Evolutionary conservation across 768 basidiomycete genomes (phyloP), one percentile per base, ranked within the genome.

Genomic region (Russula dissimulans): DNA sequence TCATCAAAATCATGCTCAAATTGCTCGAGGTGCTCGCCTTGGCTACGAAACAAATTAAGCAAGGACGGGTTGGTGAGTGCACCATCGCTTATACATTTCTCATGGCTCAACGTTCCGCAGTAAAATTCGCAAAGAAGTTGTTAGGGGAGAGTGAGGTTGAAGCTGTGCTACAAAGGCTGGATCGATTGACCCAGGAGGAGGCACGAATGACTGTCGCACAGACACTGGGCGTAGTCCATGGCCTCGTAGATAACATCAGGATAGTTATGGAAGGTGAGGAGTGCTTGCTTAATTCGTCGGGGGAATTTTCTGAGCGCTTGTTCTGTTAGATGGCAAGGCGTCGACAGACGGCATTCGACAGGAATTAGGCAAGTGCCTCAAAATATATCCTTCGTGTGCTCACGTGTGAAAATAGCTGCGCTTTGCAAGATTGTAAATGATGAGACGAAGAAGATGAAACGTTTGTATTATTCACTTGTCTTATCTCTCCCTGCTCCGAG

Each of bases 41-140:
- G 22, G 48, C 48, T 3, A 49, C 56, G 6, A 57, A 57, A 32
- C 48, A 50, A 9, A 44, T 57, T 7, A 42, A 57, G 7, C 38
- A 59, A 10, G 58, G 58, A 1, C 29, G 52, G 4, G 6, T 59
- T 14, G 54, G 58, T 59, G n/a, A 47, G 58, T 12, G 3, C 9
- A 1, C 2, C 1, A 8, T 31, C 15, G 12, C 1, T 0, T 10
- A 3, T 29, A 14, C 3, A 29, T n/a, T 39, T 0, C 15, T 2
- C 12, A 9, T 43, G 9, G n/a, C 57, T 46, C n/a, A 59, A 18
- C 17, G 3, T 52, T 3, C 4, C 11, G 6, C 3, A 52, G 46
- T 41, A 39, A 54, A 54, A 7, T 54, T 54, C 10, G 41, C 41
- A 0, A 54, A 54, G 5, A 54, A 43, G 11, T 0, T 56, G 10